Evolutionary conservation across 345 rosid genomes (phyloP).

Genomic region (Ceriops tagal): DNA sequence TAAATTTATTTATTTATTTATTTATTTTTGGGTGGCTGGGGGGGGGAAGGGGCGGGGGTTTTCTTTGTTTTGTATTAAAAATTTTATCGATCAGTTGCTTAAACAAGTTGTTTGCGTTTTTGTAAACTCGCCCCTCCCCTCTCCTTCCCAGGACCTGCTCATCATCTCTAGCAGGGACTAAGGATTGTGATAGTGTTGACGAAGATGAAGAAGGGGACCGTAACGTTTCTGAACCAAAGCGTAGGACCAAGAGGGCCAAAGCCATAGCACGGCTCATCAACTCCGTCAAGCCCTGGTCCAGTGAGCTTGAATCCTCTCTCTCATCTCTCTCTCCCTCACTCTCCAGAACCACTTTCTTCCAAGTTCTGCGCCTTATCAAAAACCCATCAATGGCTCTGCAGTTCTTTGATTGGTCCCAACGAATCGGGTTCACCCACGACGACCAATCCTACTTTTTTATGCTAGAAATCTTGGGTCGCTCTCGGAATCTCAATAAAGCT

Average conservation of each 20-base stretch:
- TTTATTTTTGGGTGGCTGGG: too few species aligned
- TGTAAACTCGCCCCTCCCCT: too few species aligned
- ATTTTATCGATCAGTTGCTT: too few species aligned
- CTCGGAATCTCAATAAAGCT: slow-evolving; percentile 60
- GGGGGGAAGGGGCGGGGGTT: too few species aligned
- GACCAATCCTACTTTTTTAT: slow-evolving; percentile 55
- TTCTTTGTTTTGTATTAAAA: too few species aligned
- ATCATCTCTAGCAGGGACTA: background rate
- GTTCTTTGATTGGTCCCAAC: slow-evolving; percentile 61
- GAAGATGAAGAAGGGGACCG: background rate
- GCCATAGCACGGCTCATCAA: slow-evolving; percentile 53
- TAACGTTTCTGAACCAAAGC: background rate
- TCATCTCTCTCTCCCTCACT: slow-evolving; percentile 42
- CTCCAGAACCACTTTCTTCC: slow-evolving; percentile 52
- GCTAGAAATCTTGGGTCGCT: slow-evolving; percentile 59
- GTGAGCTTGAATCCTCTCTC: slow-evolving; percentile 54
- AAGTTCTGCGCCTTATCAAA: slow-evolving; percentile 54
- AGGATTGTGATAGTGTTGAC: background rate
- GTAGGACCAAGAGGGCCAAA: slow-evolving; percentile 46
- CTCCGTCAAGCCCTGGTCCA: slow-evolving; percentile 48
- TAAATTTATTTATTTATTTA: background rate
- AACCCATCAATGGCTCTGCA: slow-evolving; percentile 50
- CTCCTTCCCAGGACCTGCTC: background rate
- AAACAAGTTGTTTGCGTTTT: too few species aligned
- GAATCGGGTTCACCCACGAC: slow-evolving; percentile 45